Percentiles rank a stretch among this genome's conserved stretches.
Evolutionary conservation across 2,329 filamentous ascomycete genomes (phyloP).

Genomic region (Phaeomoniella chlamydospora): DNA sequence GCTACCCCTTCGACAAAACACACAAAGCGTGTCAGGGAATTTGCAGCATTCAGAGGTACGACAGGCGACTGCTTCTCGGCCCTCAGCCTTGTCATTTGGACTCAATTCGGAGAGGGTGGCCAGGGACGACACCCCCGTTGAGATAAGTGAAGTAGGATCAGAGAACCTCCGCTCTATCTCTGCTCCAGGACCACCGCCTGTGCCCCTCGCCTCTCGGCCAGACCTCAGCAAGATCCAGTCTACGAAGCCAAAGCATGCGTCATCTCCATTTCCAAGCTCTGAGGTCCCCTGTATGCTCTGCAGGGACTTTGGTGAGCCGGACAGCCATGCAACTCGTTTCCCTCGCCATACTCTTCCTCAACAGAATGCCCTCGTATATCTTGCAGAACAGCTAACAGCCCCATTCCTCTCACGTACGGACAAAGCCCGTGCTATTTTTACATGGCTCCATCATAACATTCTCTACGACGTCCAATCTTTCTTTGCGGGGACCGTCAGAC

Average conservation of each 20-base stretch:
- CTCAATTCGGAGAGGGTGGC: constrained; percentile 20
- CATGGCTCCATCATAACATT: constrained; percentile 91
- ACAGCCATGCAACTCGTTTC: constrained; percentile 62
- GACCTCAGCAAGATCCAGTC: constrained; percentile 41
- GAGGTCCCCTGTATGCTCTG: constrained; percentile 56
- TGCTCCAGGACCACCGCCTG: constrained; percentile 25
- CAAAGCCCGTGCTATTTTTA: constrained; percentile 85
- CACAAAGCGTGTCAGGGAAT: background rate
- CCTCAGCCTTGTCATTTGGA: constrained; percentile 30
- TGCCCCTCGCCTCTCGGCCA: constrained; percentile 41
- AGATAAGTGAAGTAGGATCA: background rate
- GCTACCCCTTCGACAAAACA: constrained; percentile 8
- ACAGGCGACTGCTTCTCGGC: background rate
- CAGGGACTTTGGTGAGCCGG: constrained; percentile 74
- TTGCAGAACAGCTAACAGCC: constrained; percentile 63
- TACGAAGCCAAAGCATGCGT: constrained; percentile 26
- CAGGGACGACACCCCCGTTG: constrained; percentile 11
- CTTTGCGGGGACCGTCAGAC: constrained; percentile 54
- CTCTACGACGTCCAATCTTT: constrained; percentile 70
- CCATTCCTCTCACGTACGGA: constrained; percentile 74
- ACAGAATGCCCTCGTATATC: constrained; percentile 14
- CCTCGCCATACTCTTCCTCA: constrained; percentile 57
- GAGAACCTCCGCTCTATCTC: constrained; percentile 1
- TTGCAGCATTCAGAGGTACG: background rate
- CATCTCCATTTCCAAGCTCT: constrained; percentile 5